phyloP scores from a whole-genome alignment of 1,139 yeast species.

The Taphrina sp. region DNA sequence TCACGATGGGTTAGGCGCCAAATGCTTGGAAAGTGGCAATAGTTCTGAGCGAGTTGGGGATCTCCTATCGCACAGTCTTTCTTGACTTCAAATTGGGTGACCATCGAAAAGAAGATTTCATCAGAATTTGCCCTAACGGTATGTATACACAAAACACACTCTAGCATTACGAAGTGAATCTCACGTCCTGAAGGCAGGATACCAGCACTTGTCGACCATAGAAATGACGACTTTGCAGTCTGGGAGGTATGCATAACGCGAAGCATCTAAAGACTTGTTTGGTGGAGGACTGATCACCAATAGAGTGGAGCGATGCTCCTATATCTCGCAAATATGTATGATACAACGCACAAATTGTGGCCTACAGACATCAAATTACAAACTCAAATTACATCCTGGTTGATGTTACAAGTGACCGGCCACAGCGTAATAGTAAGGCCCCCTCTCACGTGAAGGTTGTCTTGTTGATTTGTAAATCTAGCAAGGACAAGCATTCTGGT shows the following conservation, averaged over 20 bases:
- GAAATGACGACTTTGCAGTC: conserved; percentile 3
- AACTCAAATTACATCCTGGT: conserved; percentile 1
- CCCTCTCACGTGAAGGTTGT: too few species aligned
- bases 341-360: neutral
- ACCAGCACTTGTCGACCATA: conserved; percentile 15
- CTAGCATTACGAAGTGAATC: too few species aligned
- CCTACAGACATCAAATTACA: neutral
- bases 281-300: too few species aligned
- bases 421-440: too few species aligned
- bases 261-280: too few species aligned
- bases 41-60: conserved; percentile 10
- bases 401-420: conserved; percentile 9
- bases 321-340: conserved; percentile 8
- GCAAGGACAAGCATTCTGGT: conserved; percentile 18
- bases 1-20: too few species aligned
- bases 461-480: too few species aligned
- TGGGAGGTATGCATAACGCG: too few species aligned
- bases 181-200: too few species aligned
- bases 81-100: conserved; percentile 38
- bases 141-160: too few species aligned
- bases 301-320: conserved; percentile 10
- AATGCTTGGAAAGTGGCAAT: conserved; percentile 21
- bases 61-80: conserved; percentile 10
- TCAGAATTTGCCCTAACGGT: conserved; percentile 56
- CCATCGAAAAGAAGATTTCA: conserved; percentile 54